Evolutionary conservation across 2,329 filamentous ascomycete species (phyloP).

Genomic region (Metarhizium guizhouense): DNA sequence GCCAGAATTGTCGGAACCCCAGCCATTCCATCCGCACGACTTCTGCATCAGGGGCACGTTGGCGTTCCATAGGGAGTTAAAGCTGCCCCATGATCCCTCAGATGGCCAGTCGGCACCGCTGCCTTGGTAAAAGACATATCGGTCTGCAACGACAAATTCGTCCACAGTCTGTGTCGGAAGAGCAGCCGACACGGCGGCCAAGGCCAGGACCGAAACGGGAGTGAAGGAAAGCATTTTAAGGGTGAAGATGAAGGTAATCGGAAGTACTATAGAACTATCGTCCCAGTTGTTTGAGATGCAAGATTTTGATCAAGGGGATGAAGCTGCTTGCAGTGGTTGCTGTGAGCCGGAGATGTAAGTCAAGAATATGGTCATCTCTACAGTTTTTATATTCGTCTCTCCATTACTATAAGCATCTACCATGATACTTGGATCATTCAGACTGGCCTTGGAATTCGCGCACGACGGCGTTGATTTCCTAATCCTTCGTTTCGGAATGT

Average conservation of each 20-base stretch:
- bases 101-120: background rate
- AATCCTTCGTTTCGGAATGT: too few species aligned
- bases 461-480: background rate
- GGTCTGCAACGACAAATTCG: background rate
- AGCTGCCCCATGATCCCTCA: conserved; percentile 10
- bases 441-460: background rate
- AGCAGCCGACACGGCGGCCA: background rate
- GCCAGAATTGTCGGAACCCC: conserved; percentile 11
- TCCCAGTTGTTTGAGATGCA: background rate
- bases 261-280: background rate
- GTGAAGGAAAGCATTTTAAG: background rate
- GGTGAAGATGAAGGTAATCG: background rate
- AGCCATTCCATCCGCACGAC: conserved; percentile 11
- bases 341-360: too few species aligned
- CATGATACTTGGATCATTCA: background rate
- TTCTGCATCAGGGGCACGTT: conserved; percentile 10
- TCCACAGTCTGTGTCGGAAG: background rate
- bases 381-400: background rate
- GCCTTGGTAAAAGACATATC: conserved; percentile 12
- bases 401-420: background rate
- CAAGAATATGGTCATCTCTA: background rate
- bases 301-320: background rate
- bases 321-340: background rate
- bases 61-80: conserved; percentile 11
- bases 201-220: background rate